Evolutionary conservation across 2,329 filamentous ascomycete species (phyloP).

Genomic region (Colletotrichum camelliae): DNA sequence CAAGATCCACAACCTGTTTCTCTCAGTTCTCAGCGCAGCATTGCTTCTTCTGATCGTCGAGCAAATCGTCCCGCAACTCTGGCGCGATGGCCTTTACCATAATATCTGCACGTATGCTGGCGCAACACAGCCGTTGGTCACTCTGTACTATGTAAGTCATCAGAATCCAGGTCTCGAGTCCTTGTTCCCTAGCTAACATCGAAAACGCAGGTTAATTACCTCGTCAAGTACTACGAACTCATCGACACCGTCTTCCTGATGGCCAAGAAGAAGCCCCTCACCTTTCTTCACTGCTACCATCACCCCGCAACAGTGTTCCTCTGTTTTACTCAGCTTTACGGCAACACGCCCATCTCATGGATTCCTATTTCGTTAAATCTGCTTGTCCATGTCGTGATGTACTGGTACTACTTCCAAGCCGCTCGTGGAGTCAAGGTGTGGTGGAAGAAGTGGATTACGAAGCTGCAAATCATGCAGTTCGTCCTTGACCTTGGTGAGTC

Average conservation of each 20-base stretch:
- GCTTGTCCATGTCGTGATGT: constrained; percentile 89
- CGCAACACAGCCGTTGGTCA: constrained; percentile 83
- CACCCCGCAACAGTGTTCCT: constrained; percentile 87
- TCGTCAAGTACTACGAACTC: constrained; percentile 89
- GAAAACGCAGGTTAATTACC: constrained; percentile 75
- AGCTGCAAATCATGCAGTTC: constrained; percentile 88
- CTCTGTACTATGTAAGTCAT: constrained; percentile 81
- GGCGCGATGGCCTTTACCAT: constrained; percentile 76
- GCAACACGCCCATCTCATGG: constrained; percentile 85
- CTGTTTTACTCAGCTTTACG: constrained; percentile 88
- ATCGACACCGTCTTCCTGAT: constrained; percentile 89
- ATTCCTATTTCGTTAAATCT: constrained; percentile 84
- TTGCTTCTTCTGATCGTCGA: constrained; percentile 80
- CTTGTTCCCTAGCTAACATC: constrained; percentile 34
- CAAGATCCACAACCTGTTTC: constrained; percentile 87
- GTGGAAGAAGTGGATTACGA: constrained; percentile 96
- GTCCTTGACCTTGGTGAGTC: constrained; percentile 82
- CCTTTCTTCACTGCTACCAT: constrained; percentile 93
- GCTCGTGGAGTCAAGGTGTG: constrained; percentile 86
- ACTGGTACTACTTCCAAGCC: constrained; percentile 97
- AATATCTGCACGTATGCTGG: constrained; percentile 76
- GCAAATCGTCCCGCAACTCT: constrained; percentile 78
- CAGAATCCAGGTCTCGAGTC: not conserved
- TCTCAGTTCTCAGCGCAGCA: constrained; percentile 76
- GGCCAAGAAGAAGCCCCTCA: constrained; percentile 93